Conservation (phyloP, 2,329 filamentous ascomycete species). For the Aspergillus aculeatinus region DNA sequence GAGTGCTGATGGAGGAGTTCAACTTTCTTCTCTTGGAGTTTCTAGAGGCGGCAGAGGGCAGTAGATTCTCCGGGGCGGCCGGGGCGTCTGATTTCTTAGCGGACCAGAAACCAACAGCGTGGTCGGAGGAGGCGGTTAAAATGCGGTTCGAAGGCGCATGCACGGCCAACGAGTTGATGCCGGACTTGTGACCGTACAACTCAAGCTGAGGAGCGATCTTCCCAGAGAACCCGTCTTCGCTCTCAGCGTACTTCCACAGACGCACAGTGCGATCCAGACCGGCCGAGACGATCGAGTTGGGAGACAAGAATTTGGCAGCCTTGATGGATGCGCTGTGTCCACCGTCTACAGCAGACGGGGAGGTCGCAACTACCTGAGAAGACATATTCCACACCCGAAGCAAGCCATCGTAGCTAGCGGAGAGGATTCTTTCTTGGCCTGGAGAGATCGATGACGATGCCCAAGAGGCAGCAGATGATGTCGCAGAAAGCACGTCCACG, state of each 20-base stretch:
- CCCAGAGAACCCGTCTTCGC: conserved; percentile 58
- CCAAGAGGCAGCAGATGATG: conserved; percentile 62
- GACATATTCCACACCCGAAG: conserved; percentile 87
- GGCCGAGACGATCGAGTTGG: conserved; percentile 75
- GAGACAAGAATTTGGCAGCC: conserved; percentile 77
- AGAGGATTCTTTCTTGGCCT: conserved; percentile 73
- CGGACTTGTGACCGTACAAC: conserved; percentile 76
- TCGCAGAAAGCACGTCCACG: conserved; percentile 74
- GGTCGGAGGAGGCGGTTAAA: conserved; percentile 81
- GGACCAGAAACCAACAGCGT: conserved; percentile 84
- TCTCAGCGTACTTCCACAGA: conserved; percentile 83
- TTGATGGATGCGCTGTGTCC: conserved; percentile 78
- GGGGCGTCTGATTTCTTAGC: conserved; percentile 74
- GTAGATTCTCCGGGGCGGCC: conserved; percentile 65
- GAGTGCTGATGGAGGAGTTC: conserved; percentile 55
- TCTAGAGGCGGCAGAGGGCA: conserved; percentile 64
- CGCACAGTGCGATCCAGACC: conserved; percentile 82
- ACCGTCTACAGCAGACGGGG: conserved; percentile 63
- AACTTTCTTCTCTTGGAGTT: conserved; percentile 75
- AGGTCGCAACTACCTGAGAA: conserved; percentile 78
- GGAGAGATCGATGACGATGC: conserved; percentile 48
- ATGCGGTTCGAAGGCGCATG: conserved; percentile 73
- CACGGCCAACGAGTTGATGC: conserved; percentile 72
- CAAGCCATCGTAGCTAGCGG: conserved; percentile 88
- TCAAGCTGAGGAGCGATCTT: conserved; percentile 72